These are phyloP conservation scores for Verticillium zaregamsianum DNA, from an alignment of 2,329 filamentous ascomycete species.

Conservation along the genomic window DNA sequence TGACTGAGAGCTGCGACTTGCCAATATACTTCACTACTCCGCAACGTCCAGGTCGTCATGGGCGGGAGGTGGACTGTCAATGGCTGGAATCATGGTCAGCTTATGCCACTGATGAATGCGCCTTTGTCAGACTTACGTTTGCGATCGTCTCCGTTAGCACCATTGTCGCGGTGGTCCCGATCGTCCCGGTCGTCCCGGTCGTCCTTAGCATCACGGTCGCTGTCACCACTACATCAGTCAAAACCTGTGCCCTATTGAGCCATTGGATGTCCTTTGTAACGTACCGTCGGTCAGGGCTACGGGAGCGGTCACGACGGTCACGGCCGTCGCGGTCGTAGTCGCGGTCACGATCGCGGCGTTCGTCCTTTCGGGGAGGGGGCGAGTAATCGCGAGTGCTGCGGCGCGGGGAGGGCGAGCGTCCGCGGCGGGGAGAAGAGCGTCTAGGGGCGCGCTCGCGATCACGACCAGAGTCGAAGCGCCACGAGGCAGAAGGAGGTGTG, in stretches of 20 bases:
- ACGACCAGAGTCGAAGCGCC: conserved; percentile 93
- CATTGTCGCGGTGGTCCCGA: conserved; percentile 69
- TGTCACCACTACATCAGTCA: conserved; percentile 17
- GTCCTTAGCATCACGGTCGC: conserved; percentile 55
- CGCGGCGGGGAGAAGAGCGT: conserved; percentile 61
- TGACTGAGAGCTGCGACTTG: conserved; percentile 3
- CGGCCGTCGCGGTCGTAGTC: conserved; percentile 74
- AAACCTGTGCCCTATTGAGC: background rate
- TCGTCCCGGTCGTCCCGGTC: conserved; percentile 70
- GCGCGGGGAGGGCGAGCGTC: conserved; percentile 75
- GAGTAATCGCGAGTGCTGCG: conserved; percentile 76
- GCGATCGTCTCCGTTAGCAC: conserved; percentile 79
- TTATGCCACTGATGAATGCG: conserved; percentile 2
- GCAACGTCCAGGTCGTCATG: conserved; percentile 96
- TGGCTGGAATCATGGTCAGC: conserved; percentile 28
- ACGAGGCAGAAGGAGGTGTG: conserved; percentile 94
- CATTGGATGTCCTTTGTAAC: conserved; percentile 4
- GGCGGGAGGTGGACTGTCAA: conserved; percentile 75
- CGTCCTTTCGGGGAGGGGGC: conserved; percentile 69
- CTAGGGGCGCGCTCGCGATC: conserved; percentile 64
- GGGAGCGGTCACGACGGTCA: conserved; percentile 71
- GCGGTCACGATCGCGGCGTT: conserved; percentile 75
- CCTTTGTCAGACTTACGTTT: conserved; percentile 62
- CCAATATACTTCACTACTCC: conserved; percentile 48
- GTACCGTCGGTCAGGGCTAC: conserved; percentile 63